Conservation (phyloP, 345 rosid species). For the Draba incana region DNA sequence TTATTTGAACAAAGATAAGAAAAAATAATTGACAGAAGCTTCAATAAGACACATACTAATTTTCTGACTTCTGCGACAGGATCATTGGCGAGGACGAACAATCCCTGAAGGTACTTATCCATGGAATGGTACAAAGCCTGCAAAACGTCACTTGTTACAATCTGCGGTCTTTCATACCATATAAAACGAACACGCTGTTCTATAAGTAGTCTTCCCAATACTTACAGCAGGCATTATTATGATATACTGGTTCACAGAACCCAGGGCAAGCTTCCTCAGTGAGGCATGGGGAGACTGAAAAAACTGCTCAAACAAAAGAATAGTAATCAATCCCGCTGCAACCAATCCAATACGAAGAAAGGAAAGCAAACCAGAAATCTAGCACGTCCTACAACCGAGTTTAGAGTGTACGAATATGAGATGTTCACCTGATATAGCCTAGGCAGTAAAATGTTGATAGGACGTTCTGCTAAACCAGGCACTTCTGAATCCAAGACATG, state of each 20-base stretch:
- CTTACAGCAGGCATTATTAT: constrained; percentile 98
- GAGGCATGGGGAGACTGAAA: constrained; percentile 88
- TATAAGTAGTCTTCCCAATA: constrained; percentile 32
- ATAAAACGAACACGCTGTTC: background rate
- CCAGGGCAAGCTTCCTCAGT: constrained; percentile 81
- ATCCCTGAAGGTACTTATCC: constrained; percentile 85
- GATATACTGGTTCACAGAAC: constrained; percentile 83
- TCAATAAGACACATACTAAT: constrained; percentile 50
- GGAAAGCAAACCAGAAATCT: constrained; percentile 26
- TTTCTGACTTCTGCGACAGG: constrained; percentile 81
- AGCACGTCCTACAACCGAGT: constrained; percentile 4
- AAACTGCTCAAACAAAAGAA: constrained; percentile 59
- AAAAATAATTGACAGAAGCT: constrained; percentile 23
- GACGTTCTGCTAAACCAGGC: constrained; percentile 86
- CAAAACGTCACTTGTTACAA: constrained; percentile 27
- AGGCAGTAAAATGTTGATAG: constrained; percentile 80
- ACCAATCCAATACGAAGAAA: constrained; percentile 19
- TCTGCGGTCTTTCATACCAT: constrained; percentile 1
- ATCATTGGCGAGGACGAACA: constrained; percentile 85
- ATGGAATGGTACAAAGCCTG: constrained; percentile 75
- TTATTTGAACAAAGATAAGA: constrained; percentile 6
- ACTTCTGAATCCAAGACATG: constrained; percentile 87
- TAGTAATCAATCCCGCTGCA: constrained; percentile 5
- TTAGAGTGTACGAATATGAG: constrained; percentile 12
- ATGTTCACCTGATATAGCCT: constrained; percentile 71